Evolutionary conservation across 1,284 basidiomycete species (phyloP), one percentile per base, ranked within the genome.

Genomic region (Irpex sp.): DNA sequence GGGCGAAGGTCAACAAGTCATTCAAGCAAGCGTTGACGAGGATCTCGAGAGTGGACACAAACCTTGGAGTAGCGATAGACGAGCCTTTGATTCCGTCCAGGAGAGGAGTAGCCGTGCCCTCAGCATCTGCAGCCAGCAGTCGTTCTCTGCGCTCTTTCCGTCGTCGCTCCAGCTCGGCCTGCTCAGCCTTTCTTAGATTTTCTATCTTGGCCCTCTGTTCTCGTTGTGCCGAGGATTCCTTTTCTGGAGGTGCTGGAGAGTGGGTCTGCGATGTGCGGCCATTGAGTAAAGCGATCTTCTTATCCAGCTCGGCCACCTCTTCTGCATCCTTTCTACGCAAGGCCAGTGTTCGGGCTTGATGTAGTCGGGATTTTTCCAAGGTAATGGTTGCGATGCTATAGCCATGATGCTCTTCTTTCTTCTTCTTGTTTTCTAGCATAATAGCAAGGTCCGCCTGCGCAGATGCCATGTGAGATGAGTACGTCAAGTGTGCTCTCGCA

Each of bases 191-290:
- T 57, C 90, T 81, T 64, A 95, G 86, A 1, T 86, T 83, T 68
- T 94, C 93, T 65, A 87, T 70, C 64, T 96, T 97, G 55, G 89
- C 87, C 67, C 83, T 85, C 50, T 93, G 83, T 73, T 98, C 75
- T 95, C 93, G 73, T 96, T 97, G 64, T 97, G 89, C 72, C 80
- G 89, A 85, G 36, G 96, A 81, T 62, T 80, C 79, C 55, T 76
- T 77, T 8, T 51, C 53, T 26, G 64, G 69, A n/a, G 66, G 62
- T 62, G 33, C 63, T 57, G 66, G 72, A 53, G 68, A 71, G 62
- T 57, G 71, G 65, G 51, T 77, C 63, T 7, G 60, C 56, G 5
- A 73, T 8, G 43, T 26, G 9, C 61, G 74, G n/a, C 71, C 70
- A 49, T 76, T 78, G 26, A 89, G 76, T 47, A 79, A 81, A n/a